Conservation (phyloP, 2,329 filamentous ascomycete genomes). For the Aspergillus sp. region DNA sequence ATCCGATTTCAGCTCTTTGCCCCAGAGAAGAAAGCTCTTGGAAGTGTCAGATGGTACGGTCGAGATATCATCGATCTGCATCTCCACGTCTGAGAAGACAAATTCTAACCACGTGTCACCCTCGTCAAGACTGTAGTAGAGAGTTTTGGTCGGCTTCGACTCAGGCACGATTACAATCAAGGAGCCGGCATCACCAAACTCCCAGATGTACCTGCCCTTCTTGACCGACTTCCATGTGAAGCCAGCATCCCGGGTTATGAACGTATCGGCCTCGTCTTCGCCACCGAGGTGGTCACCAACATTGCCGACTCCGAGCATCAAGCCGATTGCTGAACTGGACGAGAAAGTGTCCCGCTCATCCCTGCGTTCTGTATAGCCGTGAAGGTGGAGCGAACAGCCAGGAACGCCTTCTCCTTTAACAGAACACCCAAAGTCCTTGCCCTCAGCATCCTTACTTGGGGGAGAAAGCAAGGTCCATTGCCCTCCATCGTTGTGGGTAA, state of each 20-base stretch:
- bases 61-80: slow-evolving; percentile 77
- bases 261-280: slow-evolving; percentile 78
- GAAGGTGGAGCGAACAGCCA: slow-evolving; percentile 84
- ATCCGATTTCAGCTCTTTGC: slow-evolving; percentile 53
- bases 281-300: slow-evolving; percentile 72
- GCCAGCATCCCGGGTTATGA: slow-evolving; percentile 88
- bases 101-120: slow-evolving; percentile 78
- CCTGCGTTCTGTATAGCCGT: slow-evolving; percentile 88
- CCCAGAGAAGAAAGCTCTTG: slow-evolving; percentile 91
- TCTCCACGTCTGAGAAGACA: slow-evolving; percentile 69
- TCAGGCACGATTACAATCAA: slow-evolving; percentile 85
- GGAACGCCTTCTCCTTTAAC: slow-evolving; percentile 55
- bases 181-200: slow-evolving; percentile 92
- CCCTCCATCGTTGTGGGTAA: slow-evolving; percentile 94
- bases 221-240: slow-evolving; percentile 82
- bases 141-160: slow-evolving; percentile 63
- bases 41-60: slow-evolving; percentile 88
- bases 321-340: slow-evolving; percentile 80
- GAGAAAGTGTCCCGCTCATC: slow-evolving; percentile 85
- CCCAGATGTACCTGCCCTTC: slow-evolving; percentile 88
- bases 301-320: slow-evolving; percentile 91
- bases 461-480: slow-evolving; percentile 78
- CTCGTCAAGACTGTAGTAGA: slow-evolving; percentile 79
- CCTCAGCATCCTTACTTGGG: slow-evolving; percentile 70
- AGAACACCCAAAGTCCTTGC: slow-evolving; percentile 70